Percentiles rank a stretch among this genome's conserved stretches.
Evolutionary conservation across 2,329 filamentous ascomycete species (phyloP).

Genomic region (Leptographium radiaticola): DNA sequence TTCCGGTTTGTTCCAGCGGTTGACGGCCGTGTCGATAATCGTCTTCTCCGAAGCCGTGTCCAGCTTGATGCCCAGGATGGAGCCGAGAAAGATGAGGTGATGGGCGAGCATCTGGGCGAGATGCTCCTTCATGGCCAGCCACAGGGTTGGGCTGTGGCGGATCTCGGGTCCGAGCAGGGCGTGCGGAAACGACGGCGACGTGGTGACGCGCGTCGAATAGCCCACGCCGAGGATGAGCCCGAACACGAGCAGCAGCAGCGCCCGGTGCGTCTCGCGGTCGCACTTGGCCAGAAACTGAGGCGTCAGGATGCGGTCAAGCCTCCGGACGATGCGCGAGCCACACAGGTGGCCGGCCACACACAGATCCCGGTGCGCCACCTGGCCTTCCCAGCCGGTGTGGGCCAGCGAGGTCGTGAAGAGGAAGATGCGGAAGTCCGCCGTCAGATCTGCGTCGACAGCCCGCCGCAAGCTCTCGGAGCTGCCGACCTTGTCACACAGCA

Average conservation of each 20-base stretch:
- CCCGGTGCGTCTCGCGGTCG: slow-evolving; percentile 14
- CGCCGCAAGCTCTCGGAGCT: slow-evolving; percentile 12
- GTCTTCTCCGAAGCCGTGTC: slow-evolving; percentile 17
- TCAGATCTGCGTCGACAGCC: slow-evolving; percentile 12
- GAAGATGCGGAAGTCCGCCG: slow-evolving; percentile 16
- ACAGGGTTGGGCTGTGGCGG: slow-evolving; percentile 19
- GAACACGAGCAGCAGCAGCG: slow-evolving; percentile 17
- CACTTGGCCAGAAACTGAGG: slow-evolving; percentile 16
- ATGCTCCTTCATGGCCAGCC: slow-evolving; percentile 20
- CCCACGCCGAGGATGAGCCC: slow-evolving; percentile 17
- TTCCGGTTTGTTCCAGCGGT: slow-evolving; percentile 19
- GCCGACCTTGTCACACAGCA: slow-evolving; percentile 15
- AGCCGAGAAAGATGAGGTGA: slow-evolving; percentile 18
- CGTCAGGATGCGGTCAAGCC: slow-evolving; percentile 18
- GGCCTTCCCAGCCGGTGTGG: slow-evolving; percentile 13
- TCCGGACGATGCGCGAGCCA: slow-evolving; percentile 16
- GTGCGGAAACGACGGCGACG: slow-evolving; percentile 11
- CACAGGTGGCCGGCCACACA: slow-evolving; percentile 14
- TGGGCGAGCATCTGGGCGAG: slow-evolving; percentile 20
- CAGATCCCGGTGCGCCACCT: slow-evolving; percentile 11
- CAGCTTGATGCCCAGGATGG: slow-evolving; percentile 17
- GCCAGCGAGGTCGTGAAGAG: slow-evolving; percentile 17
- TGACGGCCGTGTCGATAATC: slow-evolving; percentile 17
- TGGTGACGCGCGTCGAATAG: slow-evolving; percentile 13
- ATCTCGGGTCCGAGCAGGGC: slow-evolving; percentile 14